These are phyloP conservation scores for Aspergillus egyptiacus DNA, from an alignment of 495 filamentous ascomycete genomes.

Conservation along the genomic window DNA sequence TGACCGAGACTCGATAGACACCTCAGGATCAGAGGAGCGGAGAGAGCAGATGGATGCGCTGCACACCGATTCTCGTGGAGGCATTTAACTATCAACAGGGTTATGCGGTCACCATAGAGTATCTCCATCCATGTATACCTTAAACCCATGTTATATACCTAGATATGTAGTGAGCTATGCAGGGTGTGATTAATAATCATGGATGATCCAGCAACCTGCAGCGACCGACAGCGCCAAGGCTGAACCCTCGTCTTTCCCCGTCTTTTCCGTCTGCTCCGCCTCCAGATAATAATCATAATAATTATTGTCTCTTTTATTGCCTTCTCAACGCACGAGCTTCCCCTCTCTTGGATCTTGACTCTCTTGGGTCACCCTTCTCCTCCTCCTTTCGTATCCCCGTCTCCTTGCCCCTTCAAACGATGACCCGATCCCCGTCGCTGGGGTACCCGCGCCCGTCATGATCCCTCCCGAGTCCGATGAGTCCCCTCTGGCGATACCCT, in stretches of 20 bases:
- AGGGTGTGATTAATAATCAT: conserved; percentile 3
- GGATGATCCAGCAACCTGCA: too few species aligned
- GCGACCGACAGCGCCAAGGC: conserved; percentile 1
- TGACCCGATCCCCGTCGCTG: conserved; percentile 34
- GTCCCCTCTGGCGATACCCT: conserved; percentile 29
- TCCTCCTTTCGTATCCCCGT: conserved; percentile 3
- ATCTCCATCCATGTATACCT: too few species aligned
- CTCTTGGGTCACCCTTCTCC: too few species aligned
- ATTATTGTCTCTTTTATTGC: conserved; percentile 9
- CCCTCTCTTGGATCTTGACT: conserved; percentile 5
- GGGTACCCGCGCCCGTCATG: conserved; percentile 43
- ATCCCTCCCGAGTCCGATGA: conserved; percentile 38
- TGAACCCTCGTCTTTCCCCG: conserved; percentile 27
- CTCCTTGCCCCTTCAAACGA: conserved; percentile 25
- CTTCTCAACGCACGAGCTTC: not conserved
- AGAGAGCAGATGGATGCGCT: too few species aligned
- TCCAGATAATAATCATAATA: conserved; percentile 12
- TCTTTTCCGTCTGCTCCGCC: conserved; percentile 30
- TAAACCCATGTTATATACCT: too few species aligned
- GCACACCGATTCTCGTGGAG: too few species aligned
- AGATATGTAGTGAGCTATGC: too few species aligned
- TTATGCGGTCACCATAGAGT: too few species aligned
- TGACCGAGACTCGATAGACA: too few species aligned
- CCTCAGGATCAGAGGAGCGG: too few species aligned
- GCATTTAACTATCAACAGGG: too few species aligned